Percentiles rank a stretch among this genome's conserved stretches.
Conservation (phyloP, 78 protist species). For the Cavenderia fasciculata region DNA sequence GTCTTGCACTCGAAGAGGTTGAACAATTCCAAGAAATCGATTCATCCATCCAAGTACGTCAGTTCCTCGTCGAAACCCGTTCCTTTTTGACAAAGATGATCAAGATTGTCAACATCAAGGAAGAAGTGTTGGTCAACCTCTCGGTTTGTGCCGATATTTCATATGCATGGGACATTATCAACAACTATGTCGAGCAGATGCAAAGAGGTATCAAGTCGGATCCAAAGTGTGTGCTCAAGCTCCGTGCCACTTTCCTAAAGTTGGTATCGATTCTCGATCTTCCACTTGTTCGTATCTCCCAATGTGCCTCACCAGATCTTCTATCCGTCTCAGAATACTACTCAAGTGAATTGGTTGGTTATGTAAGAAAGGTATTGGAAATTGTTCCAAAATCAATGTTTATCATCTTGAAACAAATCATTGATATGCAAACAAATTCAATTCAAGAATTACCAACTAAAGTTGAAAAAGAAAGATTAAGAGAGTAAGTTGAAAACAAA, state of each 20-base stretch:
- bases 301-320: constrained; percentile 90
- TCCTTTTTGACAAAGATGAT: constrained; percentile 89
- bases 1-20: constrained; percentile 94
- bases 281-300: constrained; percentile 95
- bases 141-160: constrained; percentile 89
- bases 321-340: constrained; percentile 94
- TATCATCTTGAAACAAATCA: constrained; percentile 83
- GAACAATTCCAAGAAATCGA: constrained; percentile 96
- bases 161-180: constrained; percentile 95
- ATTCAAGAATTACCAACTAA: constrained; percentile 90
- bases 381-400: constrained; percentile 95
- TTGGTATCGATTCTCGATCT: constrained; percentile 93
- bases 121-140: constrained; percentile 82
- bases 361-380: constrained; percentile 93
- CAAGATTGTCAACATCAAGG: constrained; percentile 90
- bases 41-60: constrained; percentile 87
- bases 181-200: constrained; percentile 82
- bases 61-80: constrained; percentile 91
- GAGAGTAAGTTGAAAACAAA: too few relatives aligned
- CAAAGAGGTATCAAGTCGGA: constrained; percentile 82
- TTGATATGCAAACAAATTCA: constrained; percentile 84
- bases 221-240: constrained; percentile 88
- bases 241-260: constrained; percentile 97
- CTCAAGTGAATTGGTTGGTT: constrained; percentile 89
- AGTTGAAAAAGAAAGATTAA: constrained; percentile 84